Conservation (phyloP, 1,139 yeast species). For the Candida pseudocylindracea region DNA sequence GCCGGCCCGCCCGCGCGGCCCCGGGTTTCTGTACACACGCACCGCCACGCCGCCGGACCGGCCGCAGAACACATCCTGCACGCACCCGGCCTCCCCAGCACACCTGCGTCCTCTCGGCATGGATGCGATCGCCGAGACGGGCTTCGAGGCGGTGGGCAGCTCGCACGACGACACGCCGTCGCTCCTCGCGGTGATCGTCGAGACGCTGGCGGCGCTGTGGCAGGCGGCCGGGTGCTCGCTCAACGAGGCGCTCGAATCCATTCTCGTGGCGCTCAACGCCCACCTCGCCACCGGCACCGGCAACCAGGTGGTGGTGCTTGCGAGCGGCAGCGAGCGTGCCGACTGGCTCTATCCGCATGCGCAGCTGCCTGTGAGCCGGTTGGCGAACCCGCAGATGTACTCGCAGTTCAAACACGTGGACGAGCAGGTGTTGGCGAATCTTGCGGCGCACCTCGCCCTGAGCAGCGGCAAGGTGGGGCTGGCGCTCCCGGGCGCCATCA, state of each 20-base stretch:
- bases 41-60: too few species aligned
- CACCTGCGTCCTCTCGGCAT: too few species aligned
- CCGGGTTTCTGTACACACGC: too few species aligned
- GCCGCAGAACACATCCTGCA: too few species aligned
- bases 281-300: conserved; percentile 73
- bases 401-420: conserved; percentile 71
- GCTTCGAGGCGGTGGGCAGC: too few species aligned
- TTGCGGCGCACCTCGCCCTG: conserved; percentile 23
- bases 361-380: conserved; percentile 12
- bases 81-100: too few species aligned
- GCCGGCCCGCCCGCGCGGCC: too few species aligned
- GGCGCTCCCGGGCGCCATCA: conserved; percentile 58
- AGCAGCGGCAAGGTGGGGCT: conserved; percentile 6
- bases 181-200: conserved; percentile 55
- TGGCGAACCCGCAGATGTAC: conserved; percentile 33
- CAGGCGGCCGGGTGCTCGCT: conserved; percentile 23
- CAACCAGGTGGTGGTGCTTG: conserved; percentile 64
- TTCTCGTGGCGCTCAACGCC: conserved; percentile 59
- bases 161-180: conserved; percentile 43
- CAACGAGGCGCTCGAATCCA: conserved; percentile 31
- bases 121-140: too few species aligned
- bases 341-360: too few species aligned
- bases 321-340: conserved; percentile 16
- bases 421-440: conserved; percentile 44
- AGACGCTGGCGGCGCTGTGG: conserved; percentile 68